Conservation (phyloP, 129 eudicot species). For the Chrysanthemum lavandulifolium region DNA sequence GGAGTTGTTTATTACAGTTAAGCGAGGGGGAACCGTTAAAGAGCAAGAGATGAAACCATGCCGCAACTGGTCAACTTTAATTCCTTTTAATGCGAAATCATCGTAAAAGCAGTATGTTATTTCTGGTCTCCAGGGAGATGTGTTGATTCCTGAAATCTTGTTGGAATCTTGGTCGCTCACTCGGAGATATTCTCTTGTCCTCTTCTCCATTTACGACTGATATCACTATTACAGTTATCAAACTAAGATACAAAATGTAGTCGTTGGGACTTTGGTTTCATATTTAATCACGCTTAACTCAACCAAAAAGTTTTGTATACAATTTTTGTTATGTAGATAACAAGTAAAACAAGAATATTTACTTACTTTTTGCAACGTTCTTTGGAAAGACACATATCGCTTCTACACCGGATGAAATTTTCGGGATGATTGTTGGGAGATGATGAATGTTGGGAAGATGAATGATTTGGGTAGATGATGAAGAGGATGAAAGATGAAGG, state of each 20-base stretch:
- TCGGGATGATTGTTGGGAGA: too few species aligned
- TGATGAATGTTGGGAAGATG: too few species aligned
- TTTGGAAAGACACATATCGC: slow-evolving; percentile 88
- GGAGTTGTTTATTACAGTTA: slow-evolving; percentile 18
- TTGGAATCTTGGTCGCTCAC: slow-evolving; percentile 23
- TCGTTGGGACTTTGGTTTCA: too few species aligned
- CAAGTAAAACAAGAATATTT: not conserved
- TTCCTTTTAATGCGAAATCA: slow-evolving; percentile 31
- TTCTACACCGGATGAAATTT: slow-evolving; percentile 58
- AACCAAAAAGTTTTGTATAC: too few species aligned
- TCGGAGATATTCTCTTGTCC: slow-evolving; percentile 20
- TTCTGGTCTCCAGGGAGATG: slow-evolving; percentile 17
- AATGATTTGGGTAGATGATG: too few species aligned
- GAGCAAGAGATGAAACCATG: slow-evolving; percentile 38
- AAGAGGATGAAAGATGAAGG: too few species aligned
- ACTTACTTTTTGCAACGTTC: slow-evolving; percentile 63
- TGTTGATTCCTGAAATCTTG: slow-evolving; percentile 18
- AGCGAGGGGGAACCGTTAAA: slow-evolving; percentile 39
- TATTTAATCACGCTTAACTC: too few species aligned
- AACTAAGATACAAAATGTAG: too few species aligned
- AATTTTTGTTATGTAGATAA: not conserved
- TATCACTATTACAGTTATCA: too few species aligned
- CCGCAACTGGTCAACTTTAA: slow-evolving; percentile 25
- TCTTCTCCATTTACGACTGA: slow-evolving; percentile 13
- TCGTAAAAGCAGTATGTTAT: slow-evolving; percentile 34